A percentile compares a stretch with the other conserved stretches of the same genome.
phyloP scores from a whole-genome alignment of 768 basidiomycete genomes.

The Lentinus tigrinus region DNA sequence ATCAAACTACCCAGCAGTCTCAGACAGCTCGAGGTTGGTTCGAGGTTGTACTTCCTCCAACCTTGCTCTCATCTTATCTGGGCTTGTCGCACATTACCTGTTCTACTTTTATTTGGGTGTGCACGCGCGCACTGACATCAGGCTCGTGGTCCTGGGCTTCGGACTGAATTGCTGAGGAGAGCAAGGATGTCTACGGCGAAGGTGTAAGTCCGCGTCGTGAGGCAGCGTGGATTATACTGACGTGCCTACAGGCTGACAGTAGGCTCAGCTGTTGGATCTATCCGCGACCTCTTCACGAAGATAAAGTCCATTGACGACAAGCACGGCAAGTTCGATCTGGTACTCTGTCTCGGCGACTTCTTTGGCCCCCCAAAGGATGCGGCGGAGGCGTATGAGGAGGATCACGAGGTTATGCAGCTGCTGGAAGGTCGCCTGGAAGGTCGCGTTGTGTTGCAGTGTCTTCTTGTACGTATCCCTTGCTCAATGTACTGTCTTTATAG shows the following conservation, averaged over 20 bases:
- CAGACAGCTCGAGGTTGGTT: too few species aligned
- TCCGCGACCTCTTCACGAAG: constrained; percentile 76
- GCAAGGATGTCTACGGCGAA: constrained; percentile 10
- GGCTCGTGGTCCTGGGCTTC: too few species aligned
- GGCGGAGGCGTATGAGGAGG: constrained; percentile 30
- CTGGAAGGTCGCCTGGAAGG: constrained; percentile 70
- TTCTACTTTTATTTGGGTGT: too few species aligned
- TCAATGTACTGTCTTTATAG: constrained; percentile 38
- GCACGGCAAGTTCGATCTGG: constrained; percentile 89
- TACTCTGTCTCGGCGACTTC: constrained; percentile 83
- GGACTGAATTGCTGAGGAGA: too few species aligned
- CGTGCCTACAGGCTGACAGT: constrained; percentile 57
- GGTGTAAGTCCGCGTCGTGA: constrained; percentile 21
- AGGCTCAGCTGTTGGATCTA: constrained; percentile 75
- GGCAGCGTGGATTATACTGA: not conserved
- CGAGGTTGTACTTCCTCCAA: too few species aligned
- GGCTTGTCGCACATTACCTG: too few species aligned
- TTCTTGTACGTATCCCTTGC: not conserved
- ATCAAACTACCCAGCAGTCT: too few species aligned
- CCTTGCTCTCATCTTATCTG: too few species aligned
- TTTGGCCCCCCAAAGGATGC: constrained; percentile 57
- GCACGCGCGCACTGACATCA: too few species aligned
- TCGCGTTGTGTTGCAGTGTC: constrained; percentile 26
- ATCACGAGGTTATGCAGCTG: constrained; percentile 57
- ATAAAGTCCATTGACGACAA: constrained; percentile 83